Evolutionary conservation across 305 asterid species (phyloP).

Genomic region (Fraxinus nigra): DNA sequence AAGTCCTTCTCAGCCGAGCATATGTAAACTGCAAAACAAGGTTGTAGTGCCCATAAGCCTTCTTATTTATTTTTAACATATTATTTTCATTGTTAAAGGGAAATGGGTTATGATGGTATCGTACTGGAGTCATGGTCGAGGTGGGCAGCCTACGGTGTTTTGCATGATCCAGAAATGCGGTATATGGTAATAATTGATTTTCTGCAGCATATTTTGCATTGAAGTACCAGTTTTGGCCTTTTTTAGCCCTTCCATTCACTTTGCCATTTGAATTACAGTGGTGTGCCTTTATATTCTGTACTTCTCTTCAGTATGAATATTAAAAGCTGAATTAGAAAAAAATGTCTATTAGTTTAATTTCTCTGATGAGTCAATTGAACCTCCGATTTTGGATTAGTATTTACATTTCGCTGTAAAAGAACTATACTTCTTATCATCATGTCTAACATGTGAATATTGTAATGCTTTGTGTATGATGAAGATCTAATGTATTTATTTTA

Average conservation of each 20-base stretch:
- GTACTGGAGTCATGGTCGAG: slow-evolving; percentile 98
- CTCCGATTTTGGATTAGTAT: not conserved
- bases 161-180: slow-evolving; percentile 80
- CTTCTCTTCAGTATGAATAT: not conserved
- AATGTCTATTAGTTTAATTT: not conserved
- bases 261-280: not conserved
- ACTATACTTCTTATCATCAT: not conserved
- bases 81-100: slow-evolving; percentile 45
- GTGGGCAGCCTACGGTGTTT: slow-evolving; percentile 90
- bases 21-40: not conserved
- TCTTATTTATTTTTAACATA: not conserved
- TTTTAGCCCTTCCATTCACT: not conserved
- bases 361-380: not conserved
- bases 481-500: not conserved
- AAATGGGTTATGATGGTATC: slow-evolving; percentile 93
- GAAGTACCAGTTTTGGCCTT: not conserved
- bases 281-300: not conserved
- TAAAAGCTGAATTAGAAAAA: not conserved
- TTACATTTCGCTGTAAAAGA: not conserved
- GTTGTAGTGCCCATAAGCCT: not conserved
- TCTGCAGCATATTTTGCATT: not conserved
- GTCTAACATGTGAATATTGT: not conserved
- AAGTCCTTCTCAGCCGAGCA: not conserved
- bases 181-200: slow-evolving; percentile 42
- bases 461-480: slow-evolving; percentile 15